Percentiles rank a stretch among this genome's conserved stretches.
Evolutionary conservation across 352 stramenopile genomes (phyloP).

Genomic region (Globisporangium echinulatum): DNA sequence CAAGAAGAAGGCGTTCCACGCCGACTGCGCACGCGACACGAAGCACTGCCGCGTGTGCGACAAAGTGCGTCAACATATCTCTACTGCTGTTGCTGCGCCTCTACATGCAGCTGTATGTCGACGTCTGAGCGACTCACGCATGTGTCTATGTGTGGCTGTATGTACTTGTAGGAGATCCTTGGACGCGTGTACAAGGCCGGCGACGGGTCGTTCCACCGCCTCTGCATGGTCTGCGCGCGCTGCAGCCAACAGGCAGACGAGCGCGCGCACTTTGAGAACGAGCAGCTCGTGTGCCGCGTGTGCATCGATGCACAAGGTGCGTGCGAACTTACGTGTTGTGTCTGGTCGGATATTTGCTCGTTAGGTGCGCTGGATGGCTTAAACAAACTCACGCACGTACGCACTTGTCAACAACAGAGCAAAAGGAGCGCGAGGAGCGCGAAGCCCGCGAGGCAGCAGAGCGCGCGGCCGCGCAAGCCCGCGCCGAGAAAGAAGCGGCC

Average conservation of each 20-base stretch:
- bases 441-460: constrained; percentile 49
- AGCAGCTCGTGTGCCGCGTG: constrained; percentile 46
- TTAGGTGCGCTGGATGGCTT: too few species aligned
- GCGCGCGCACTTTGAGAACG: constrained; percentile 41
- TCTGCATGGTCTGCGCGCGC: constrained; percentile 72
- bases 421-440: constrained; percentile 39
- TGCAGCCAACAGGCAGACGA: constrained; percentile 68
- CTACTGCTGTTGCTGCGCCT: too few species aligned
- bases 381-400: too few species aligned
- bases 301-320: constrained; percentile 46
- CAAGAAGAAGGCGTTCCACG: constrained; percentile 79
- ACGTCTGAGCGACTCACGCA: too few species aligned
- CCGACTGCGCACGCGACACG: constrained; percentile 61
- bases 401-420: background rate
- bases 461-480: constrained; percentile 30
- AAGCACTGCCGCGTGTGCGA: constrained; percentile 67
- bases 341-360: too few species aligned
- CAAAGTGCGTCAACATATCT: constrained; percentile 25
- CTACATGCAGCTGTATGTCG: too few species aligned
- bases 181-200: constrained; percentile 64
- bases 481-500: constrained; percentile 45
- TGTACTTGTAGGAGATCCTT: constrained; percentile 41
- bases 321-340: constrained; percentile 1
- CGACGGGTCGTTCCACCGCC: constrained; percentile 60
- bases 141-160: too few species aligned